These are phyloP conservation scores for Trichoderma harzianum DNA, from an alignment of 2,329 filamentous ascomycete genomes.

Conservation along the genomic window DNA sequence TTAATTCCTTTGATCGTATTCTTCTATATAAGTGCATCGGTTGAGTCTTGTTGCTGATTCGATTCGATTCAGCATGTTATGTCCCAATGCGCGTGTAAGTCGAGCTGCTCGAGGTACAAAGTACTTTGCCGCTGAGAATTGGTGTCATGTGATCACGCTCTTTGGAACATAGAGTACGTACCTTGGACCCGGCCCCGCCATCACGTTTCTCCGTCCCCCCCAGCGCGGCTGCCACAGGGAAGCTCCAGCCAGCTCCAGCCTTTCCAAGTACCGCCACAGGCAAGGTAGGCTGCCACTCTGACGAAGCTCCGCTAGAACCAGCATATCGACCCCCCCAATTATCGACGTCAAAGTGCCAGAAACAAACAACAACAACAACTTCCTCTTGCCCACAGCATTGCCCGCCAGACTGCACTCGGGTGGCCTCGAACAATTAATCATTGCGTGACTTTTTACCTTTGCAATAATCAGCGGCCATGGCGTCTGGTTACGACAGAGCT, in stretches of 20 bases:
- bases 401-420: not conserved
- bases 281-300: conserved; percentile 39
- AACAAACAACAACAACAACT: not conserved
- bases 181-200: conserved; percentile 22
- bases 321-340: conserved; percentile 23
- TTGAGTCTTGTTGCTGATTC: not conserved
- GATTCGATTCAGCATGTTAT: not conserved
- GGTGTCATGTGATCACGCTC: not conserved
- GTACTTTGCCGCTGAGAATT: not conserved
- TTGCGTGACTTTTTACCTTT: not conserved
- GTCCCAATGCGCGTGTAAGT: not conserved
- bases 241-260: conserved; percentile 29
- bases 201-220: conserved; percentile 30
- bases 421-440: not conserved
- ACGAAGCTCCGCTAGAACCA: conserved; percentile 35
- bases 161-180: not conserved
- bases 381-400: conserved; percentile 11
- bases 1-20: not conserved
- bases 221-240: conserved; percentile 10
- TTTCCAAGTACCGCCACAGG: conserved; percentile 18
- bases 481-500: conserved; percentile 98
- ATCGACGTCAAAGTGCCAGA: conserved; percentile 13
- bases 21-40: not conserved
- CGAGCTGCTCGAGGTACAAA: not conserved
- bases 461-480: conserved; percentile 49